Evolutionary conservation across 2,329 filamentous ascomycete genomes (phyloP), one percentile per base, ranked within the genome.

Genomic region (Fusarium torulosum): DNA sequence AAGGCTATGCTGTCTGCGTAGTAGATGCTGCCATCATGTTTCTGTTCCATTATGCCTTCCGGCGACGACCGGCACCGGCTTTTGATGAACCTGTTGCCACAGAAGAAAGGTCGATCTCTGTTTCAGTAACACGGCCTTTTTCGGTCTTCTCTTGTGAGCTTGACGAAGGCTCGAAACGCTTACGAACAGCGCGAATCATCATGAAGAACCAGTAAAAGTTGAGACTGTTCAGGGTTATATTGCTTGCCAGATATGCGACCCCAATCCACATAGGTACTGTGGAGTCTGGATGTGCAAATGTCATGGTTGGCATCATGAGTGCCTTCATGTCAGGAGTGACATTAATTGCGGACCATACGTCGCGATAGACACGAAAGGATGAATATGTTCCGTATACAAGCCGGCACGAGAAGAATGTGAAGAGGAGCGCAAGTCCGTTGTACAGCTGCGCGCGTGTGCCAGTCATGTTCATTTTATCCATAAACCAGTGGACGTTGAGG

Each of bases 401-500:
- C 58, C 92, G 91, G 77, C 90, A 91, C 66, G 83, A 86, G 80
- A 94, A 94, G 79, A 96, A 96, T 46, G 86, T 92, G 67, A 82
- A 78, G 52, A 95, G 86, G 5, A 96, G 86, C 57, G 87, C 74
- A 63, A 94, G 83, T 71, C 92, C 92, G 74, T 96, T 96, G 79
- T 92, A 89, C 27, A 94, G 85, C 80, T 96, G 93, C 23, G 88
- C 79, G 53, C 83, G 84, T 20, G 90, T 89, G 35, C 93, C 93
- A 1, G 93, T 96, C 84, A 93, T 89, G 73, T 88, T 86, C 60
- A 95, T 82, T 82, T 96, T 96, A 80, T 96, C 93, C 79, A 91
- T 92, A 82, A 96, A 96, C 93, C 93, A 96, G 82, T 96, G 93
- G 75, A 95, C 86, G 76, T 96, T 96, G 59, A 96, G 85, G 78